phyloP scores from a whole-genome alignment of 768 basidiomycete species.

The Nidularia sp. region DNA sequence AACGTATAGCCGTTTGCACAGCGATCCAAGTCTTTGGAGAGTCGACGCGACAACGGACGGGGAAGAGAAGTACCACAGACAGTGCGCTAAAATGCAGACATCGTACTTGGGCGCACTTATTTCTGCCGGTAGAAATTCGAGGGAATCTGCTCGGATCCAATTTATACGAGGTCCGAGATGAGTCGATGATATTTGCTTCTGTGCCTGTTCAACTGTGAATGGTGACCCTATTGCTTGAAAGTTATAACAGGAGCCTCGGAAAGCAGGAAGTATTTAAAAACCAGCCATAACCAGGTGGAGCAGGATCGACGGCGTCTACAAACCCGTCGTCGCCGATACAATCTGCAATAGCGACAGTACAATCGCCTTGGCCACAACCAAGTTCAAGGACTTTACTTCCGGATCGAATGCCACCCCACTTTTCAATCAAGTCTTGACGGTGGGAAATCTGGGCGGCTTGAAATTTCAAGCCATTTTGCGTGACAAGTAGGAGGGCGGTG shows the following conservation, averaged over 20 bases:
- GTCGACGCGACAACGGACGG: conserved; percentile 21
- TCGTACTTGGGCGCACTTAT: conserved; percentile 24
- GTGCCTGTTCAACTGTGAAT: conserved; percentile 31
- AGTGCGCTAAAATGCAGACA: conserved; percentile 28
- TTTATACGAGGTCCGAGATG: conserved; percentile 26
- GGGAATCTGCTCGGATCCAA: conserved; percentile 7
- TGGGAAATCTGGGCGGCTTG: not conserved
- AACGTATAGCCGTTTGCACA: not conserved
- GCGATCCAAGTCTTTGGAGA: conserved; percentile 16
- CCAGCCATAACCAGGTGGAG: not conserved
- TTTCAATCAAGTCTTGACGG: not conserved
- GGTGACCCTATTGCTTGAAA: conserved; percentile 20
- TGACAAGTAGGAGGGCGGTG: not conserved
- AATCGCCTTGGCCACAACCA: conserved; percentile 38
- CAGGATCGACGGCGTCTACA: not conserved
- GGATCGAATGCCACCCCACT: not conserved
- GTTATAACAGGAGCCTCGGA: not conserved
- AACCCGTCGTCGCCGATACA: conserved; percentile 17
- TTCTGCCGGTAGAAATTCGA: not conserved
- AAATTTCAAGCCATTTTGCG: not conserved
- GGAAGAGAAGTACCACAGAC: conserved; percentile 36
- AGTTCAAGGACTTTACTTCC: conserved; percentile 25
- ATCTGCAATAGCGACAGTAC: conserved; percentile 28
- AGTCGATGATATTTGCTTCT: conserved; percentile 20
- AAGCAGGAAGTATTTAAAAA: not conserved